phyloP scores from a whole-genome alignment of 164 flowering plant species.

The Taxillus chinensis region DNA sequence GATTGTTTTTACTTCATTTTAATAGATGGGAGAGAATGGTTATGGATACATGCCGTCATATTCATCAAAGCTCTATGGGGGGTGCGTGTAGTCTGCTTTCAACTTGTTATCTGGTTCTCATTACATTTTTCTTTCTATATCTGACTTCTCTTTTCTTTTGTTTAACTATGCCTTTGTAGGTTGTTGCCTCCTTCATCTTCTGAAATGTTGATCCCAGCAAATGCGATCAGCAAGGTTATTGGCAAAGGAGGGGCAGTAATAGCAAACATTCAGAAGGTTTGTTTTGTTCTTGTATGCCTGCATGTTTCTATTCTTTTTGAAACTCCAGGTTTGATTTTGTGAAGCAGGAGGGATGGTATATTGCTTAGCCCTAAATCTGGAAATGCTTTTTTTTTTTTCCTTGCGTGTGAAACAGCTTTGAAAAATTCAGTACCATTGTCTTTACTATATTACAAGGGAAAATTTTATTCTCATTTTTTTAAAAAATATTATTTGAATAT shows the following conservation, averaged over 20 bases:
- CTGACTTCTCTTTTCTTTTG: not conserved
- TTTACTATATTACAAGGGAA: no score
- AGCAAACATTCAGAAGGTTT: slow-evolving; percentile 73
- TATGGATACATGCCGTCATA: slow-evolving; percentile 67
- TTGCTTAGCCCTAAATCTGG: not conserved
- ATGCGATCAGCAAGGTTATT: slow-evolving; percentile 82
- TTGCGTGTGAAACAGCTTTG: no score
- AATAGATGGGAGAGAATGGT: slow-evolving; percentile 62
- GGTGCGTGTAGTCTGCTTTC: slow-evolving; percentile 38
- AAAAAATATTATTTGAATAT: no score
- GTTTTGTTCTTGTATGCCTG: slow-evolving; percentile 3
- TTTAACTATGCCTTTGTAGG: slow-evolving; percentile 19
- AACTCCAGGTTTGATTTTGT: not conserved
- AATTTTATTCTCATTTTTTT: no score
- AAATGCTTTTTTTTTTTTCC: no score
- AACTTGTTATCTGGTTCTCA: not conserved
- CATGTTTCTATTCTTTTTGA: not conserved
- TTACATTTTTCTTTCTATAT: not conserved
- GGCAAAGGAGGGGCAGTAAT: slow-evolving; percentile 86
- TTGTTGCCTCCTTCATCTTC: slow-evolving; percentile 48
- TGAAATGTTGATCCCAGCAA: slow-evolving; percentile 74
- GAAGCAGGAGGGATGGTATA: not conserved
- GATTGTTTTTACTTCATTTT: slow-evolving; percentile 6
- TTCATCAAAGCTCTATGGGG: slow-evolving; percentile 60
- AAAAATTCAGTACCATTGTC: no score